These are phyloP conservation scores for Suhomyces prunicola DNA, from an alignment of 805 yeast species.

Conservation along the genomic window DNA sequence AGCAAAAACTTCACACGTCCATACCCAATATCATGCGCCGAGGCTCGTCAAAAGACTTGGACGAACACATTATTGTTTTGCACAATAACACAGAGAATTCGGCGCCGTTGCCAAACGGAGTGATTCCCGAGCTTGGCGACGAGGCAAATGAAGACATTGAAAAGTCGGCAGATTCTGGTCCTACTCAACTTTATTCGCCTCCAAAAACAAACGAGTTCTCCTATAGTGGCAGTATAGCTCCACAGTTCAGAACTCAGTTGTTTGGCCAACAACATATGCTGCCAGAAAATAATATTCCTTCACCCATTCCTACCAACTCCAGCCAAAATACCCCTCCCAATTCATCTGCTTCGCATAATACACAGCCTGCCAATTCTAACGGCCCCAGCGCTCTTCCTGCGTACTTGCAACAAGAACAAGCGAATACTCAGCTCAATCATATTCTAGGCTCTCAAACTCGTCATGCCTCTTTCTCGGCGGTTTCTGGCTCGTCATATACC, in stretches of 20 bases:
- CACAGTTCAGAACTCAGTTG: conserved; percentile 14
- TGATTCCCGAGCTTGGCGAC: conserved; percentile 2
- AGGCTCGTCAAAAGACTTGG: conserved; percentile 26
- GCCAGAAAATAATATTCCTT: conserved; percentile 15
- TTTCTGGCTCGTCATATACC: conserved; percentile 57
- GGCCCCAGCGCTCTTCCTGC: not conserved
- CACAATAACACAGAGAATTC: conserved; percentile 50
- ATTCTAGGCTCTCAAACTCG: conserved; percentile 22
- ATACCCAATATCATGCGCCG: conserved; percentile 41
- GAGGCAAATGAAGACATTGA: conserved; percentile 1
- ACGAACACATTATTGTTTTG: conserved; percentile 51
- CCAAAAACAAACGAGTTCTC: conserved; percentile 8
- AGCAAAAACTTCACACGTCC: conserved; percentile 80
- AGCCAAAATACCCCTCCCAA: conserved; percentile 25
- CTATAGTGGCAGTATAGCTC: not conserved
- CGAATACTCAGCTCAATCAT: conserved; percentile 2
- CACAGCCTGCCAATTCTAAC: conserved; percentile 9
- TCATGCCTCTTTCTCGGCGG: conserved; percentile 64
- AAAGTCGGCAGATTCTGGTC: conserved; percentile 1
- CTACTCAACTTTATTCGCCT: conserved; percentile 15
- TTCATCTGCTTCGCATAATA: not conserved
- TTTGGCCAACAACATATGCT: conserved; percentile 7
- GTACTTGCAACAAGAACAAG: not conserved
- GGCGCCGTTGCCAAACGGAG: conserved; percentile 40
- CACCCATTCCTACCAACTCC: conserved; percentile 24